Evolutionary conservation across 2,329 filamentous ascomycete genomes (phyloP).

Genomic region (Colletotrichum zoysiae): DNA sequence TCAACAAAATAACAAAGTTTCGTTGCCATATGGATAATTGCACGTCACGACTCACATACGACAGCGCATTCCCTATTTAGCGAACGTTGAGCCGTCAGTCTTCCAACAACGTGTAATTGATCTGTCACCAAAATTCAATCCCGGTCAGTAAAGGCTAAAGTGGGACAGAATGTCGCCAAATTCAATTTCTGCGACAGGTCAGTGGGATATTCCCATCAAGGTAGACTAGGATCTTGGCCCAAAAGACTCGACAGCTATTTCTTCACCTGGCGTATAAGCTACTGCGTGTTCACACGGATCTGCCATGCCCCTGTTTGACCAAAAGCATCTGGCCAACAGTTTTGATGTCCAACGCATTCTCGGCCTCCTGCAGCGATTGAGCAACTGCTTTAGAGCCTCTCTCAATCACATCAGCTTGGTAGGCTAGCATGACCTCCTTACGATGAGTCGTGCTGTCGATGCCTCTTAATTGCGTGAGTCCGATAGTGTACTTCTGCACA

Average conservation of each 20-base stretch:
- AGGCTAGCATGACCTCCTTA: slow-evolving; percentile 46
- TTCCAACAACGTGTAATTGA: not conserved
- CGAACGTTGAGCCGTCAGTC: not conserved
- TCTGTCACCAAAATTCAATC: not conserved
- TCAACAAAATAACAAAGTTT: too few relatives aligned
- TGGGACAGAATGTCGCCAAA: not conserved
- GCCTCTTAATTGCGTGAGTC: slow-evolving; percentile 46
- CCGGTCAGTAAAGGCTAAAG: not conserved
- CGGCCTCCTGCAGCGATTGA: slow-evolving; percentile 51
- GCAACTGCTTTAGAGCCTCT: slow-evolving; percentile 51
- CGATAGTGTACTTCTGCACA: slow-evolving; percentile 53
- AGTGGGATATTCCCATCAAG: too few relatives aligned
- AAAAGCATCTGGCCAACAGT: slow-evolving; percentile 51
- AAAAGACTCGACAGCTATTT: not conserved
- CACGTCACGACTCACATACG: not conserved
- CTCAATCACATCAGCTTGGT: slow-evolving; percentile 50
- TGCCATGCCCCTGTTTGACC: slow-evolving; percentile 48
- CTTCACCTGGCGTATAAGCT: not conserved
- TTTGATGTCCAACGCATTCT: slow-evolving; percentile 48
- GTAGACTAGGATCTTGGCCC: not conserved
- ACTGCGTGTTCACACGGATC: slow-evolving; percentile 35
- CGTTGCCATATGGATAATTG: too few relatives aligned
- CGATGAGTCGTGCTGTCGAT: slow-evolving; percentile 27
- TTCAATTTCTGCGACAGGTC: not conserved
- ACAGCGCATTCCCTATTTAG: not conserved